Conservation (phyloP, 441 rosid species). For the Jatropha multifida region DNA sequence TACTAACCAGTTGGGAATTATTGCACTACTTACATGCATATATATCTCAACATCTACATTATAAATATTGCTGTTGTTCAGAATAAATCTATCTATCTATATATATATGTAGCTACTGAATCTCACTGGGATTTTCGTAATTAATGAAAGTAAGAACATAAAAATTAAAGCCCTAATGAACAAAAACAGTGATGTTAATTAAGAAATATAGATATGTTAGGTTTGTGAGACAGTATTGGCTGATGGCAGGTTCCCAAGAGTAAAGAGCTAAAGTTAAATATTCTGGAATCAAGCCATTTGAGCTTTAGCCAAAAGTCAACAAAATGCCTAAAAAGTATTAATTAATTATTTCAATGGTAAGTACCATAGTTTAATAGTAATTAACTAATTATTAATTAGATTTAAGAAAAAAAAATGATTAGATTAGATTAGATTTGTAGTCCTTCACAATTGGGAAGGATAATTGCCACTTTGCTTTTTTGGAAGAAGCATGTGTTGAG, state of each 20-base stretch:
- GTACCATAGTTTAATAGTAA: background rate
- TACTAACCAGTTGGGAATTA: background rate
- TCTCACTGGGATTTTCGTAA: no score
- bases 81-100: no score
- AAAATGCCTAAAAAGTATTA: conserved; percentile 3
- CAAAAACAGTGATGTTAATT: no score
- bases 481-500: conserved; percentile 54
- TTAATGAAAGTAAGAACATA: no score
- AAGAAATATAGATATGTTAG: no score
- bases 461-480: conserved; percentile 44
- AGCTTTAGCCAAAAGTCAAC: conserved; percentile 19
- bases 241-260: background rate
- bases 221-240: no score
- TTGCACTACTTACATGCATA: background rate
- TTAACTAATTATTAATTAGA: background rate
- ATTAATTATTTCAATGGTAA: background rate
- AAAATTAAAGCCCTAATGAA: no score
- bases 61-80: background rate
- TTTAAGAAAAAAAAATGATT: no score
- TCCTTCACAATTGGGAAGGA: conserved; percentile 47
- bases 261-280: conserved; percentile 11
- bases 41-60: background rate
- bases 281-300: conserved; percentile 3
- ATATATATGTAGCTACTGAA: no score
- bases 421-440: conserved; percentile 26